phyloP scores from a whole-genome alignment of 2,329 filamentous ascomycete species.

The Amylocarpus encephaloides region DNA sequence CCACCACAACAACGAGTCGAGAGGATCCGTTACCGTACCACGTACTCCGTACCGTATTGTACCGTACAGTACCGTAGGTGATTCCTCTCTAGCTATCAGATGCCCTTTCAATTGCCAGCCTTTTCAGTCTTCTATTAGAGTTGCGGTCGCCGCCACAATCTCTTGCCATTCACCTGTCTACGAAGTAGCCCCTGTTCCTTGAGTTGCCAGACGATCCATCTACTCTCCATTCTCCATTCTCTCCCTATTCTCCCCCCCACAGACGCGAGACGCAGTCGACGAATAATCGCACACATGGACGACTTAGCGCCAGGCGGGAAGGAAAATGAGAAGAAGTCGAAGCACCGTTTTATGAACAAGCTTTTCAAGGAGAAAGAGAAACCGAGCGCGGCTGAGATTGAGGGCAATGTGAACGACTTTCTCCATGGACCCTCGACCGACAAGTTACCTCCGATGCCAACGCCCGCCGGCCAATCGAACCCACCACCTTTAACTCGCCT shows the following conservation, averaged over 20 bases:
- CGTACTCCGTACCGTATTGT: too few species aligned
- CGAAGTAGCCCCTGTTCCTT: too few species aligned
- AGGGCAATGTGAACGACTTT: conserved; percentile 51
- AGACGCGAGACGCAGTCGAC: not conserved
- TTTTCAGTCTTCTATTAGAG: too few species aligned
- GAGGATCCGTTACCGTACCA: not conserved
- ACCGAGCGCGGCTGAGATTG: conserved; percentile 30
- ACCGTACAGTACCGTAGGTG: not conserved
- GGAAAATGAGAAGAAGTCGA: conserved; percentile 26
- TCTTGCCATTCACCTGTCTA: too few species aligned
- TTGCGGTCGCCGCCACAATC: too few species aligned
- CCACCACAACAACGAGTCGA: not conserved
- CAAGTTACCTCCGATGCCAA: conserved; percentile 47
- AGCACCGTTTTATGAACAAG: conserved; percentile 49
- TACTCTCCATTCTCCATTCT: too few species aligned
- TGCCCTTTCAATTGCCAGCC: not conserved
- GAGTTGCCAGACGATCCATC: too few species aligned
- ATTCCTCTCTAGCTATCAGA: too few species aligned
- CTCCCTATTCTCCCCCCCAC: too few species aligned
- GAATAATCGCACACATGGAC: conserved; percentile 22
- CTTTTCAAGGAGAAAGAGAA: conserved; percentile 37
- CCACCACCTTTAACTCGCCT: conserved; percentile 30
- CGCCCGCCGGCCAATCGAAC: conserved; percentile 34
- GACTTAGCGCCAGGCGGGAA: conserved; percentile 17
- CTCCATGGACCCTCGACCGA: conserved; percentile 48